phyloP scores from a whole-genome alignment of 257 asterid genomes.

The Forsythia suspensa region DNA sequence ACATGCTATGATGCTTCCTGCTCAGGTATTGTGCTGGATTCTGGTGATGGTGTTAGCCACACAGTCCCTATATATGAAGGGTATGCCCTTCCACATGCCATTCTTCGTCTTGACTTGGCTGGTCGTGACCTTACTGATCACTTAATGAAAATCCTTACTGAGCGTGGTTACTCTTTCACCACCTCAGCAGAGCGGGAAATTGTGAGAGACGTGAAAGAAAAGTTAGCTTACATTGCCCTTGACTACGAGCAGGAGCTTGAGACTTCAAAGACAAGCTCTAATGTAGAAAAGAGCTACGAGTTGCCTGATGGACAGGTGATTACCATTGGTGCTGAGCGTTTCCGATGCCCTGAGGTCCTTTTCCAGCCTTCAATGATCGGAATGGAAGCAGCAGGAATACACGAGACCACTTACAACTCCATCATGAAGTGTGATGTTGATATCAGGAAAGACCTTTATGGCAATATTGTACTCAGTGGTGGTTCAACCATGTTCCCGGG shows the following conservation, averaged over 20 bases:
- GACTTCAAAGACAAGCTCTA: constrained; percentile 7
- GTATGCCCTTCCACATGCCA: constrained; percentile 10
- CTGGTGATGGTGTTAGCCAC: background rate
- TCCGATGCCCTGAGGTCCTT: constrained; percentile 1
- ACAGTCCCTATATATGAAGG: background rate
- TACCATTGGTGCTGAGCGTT: background rate
- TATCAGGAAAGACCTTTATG: background rate
- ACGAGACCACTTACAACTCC: background rate
- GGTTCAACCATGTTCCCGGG: background rate
- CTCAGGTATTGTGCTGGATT: constrained; percentile 4
- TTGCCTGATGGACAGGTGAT: background rate
- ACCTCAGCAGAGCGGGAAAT: background rate
- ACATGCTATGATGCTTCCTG: background rate
- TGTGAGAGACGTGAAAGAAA: constrained; percentile 4
- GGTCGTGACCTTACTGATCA: constrained; percentile 15
- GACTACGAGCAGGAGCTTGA: constrained; percentile 3
- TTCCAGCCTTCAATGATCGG: background rate
- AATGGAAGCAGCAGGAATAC: background rate
- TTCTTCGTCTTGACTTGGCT: constrained; percentile 7
- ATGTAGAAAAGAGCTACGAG: background rate
- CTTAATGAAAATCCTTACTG: constrained; percentile 15
- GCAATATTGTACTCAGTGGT: background rate
- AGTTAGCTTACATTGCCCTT: constrained; percentile 3
- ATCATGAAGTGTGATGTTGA: constrained; percentile 1
- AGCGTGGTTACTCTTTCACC: background rate